Evolutionary conservation across 306 rosid species (phyloP).

Genomic region (Ziziphus jujuba): DNA sequence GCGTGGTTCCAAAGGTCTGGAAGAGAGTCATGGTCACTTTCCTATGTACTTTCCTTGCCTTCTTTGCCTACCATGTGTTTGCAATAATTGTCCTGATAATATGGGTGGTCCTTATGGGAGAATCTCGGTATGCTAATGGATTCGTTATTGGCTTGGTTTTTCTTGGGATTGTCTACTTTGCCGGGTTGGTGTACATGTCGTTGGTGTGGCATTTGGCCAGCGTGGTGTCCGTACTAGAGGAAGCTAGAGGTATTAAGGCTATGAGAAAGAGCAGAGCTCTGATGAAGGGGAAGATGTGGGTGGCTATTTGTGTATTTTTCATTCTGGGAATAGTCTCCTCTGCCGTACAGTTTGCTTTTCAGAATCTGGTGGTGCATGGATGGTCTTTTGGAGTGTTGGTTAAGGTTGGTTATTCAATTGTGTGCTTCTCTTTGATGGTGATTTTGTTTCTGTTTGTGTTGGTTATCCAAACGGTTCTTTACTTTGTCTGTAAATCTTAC

Average conservation of each 20-base stretch:
- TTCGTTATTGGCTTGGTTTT: not conserved
- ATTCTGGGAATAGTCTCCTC: not conserved
- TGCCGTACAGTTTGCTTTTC: slow-evolving; percentile 31
- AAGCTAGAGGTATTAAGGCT: slow-evolving; percentile 57
- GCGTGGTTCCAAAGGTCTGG: slow-evolving; percentile 72
- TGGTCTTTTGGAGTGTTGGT: slow-evolving; percentile 14
- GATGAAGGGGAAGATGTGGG: slow-evolving; percentile 56
- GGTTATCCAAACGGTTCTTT: slow-evolving; percentile 64
- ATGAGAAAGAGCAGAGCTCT: slow-evolving; percentile 62
- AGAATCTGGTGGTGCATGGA: slow-evolving; percentile 40
- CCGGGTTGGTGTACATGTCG: slow-evolving; percentile 53
- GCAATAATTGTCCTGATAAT: slow-evolving; percentile 1
- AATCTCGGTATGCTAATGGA: not conserved
- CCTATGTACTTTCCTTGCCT: slow-evolving; percentile 37
- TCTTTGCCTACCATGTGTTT: slow-evolving; percentile 38
- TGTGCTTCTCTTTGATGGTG: slow-evolving; percentile 40
- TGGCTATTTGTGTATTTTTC: slow-evolving; percentile 27
- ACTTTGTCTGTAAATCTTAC: slow-evolving; percentile 81
- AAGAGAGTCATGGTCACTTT: slow-evolving; percentile 62
- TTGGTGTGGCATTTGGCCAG: slow-evolving; percentile 70
- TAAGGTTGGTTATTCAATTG: slow-evolving; percentile 35
- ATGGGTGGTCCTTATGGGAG: not conserved
- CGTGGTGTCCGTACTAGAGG: slow-evolving; percentile 71
- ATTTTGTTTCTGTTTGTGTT: slow-evolving; percentile 43
- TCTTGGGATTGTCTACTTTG: slow-evolving; percentile 4